These are phyloP conservation scores for Chimonanthus praecox DNA, from an alignment of 164 flowering plant species.

Conservation along the genomic window DNA sequence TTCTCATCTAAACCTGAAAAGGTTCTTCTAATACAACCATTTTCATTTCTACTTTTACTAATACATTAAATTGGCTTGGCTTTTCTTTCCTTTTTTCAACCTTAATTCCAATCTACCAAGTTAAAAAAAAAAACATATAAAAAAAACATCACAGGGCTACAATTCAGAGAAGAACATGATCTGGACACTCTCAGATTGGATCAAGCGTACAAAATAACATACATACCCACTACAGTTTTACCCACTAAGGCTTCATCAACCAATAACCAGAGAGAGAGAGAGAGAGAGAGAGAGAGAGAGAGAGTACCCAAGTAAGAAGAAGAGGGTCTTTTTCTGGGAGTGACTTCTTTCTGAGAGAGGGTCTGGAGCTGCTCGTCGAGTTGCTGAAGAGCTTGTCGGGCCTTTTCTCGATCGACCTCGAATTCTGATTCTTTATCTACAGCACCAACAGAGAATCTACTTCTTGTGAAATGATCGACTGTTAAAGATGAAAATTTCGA, in stretches of 20 bases:
- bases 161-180: background rate
- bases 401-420: conserved; percentile 61
- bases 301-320: conserved; percentile 6
- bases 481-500: background rate
- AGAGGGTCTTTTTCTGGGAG: conserved; percentile 32
- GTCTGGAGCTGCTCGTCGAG: conserved; percentile 61
- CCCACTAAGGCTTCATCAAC: too few relatives aligned
- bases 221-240: too few relatives aligned
- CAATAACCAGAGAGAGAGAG: background rate
- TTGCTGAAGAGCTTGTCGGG: conserved; percentile 52
- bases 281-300: conserved; percentile 4
- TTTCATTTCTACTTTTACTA: too few relatives aligned
- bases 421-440: conserved; percentile 46
- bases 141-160: too few relatives aligned
- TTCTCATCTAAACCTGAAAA: too few relatives aligned
- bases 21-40: too few relatives aligned
- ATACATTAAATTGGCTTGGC: too few relatives aligned
- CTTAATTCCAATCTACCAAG: too few relatives aligned
- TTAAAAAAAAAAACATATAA: too few relatives aligned
- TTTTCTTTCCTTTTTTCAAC: too few relatives aligned
- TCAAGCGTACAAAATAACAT: too few relatives aligned
- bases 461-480: background rate
- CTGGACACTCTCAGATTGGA: background rate
- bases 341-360: conserved; percentile 37
- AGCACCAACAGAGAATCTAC: conserved; percentile 16